Evolutionary conservation across 2,329 filamentous ascomycete species (phyloP).

Genomic region (Aspergillus sp.): DNA sequence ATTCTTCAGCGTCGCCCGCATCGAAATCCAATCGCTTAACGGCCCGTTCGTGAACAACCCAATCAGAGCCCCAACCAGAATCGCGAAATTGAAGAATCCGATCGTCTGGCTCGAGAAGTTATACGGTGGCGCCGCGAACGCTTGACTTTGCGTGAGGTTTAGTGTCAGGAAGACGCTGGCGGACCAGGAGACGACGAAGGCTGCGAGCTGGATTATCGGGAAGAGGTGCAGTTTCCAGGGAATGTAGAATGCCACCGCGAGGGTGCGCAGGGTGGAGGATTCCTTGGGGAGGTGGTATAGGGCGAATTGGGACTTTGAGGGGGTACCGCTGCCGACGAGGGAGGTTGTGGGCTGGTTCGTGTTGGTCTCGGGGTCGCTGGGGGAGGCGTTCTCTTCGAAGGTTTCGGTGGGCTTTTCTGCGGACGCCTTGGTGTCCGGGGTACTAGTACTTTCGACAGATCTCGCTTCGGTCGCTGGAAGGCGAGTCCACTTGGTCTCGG

Average conservation of each 20-base stretch:
- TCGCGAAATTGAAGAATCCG: conserved; percentile 63
- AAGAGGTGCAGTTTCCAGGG: conserved; percentile 67
- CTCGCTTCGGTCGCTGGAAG: conserved; percentile 32
- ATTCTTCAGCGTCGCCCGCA: conserved; percentile 57
- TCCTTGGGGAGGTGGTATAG: conserved; percentile 52
- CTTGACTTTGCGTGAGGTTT: conserved; percentile 64
- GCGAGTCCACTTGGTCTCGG: conserved; percentile 66
- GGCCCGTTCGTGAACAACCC: conserved; percentile 61
- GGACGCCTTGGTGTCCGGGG: conserved; percentile 9
- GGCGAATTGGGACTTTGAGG: conserved; percentile 60
- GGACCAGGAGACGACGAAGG: conserved; percentile 65
- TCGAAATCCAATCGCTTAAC: conserved; percentile 62
- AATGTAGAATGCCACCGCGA: conserved; percentile 61
- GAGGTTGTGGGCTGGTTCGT: conserved; percentile 47
- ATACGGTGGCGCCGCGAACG: conserved; percentile 61
- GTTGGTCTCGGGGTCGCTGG: conserved; percentile 20
- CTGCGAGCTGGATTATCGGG: conserved; percentile 66
- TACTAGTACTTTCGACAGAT: not conserved
- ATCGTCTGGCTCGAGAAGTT: conserved; percentile 56
- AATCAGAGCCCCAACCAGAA: conserved; percentile 58
- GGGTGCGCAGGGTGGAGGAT: conserved; percentile 47
- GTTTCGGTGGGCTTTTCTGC: conserved; percentile 24
- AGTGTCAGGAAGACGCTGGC: conserved; percentile 62
- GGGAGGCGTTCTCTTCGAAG: conserved; percentile 19
- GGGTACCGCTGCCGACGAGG: conserved; percentile 59